These are phyloP conservation scores for Trypanosoma scelopori DNA, from an alignment of 208 protist species.

Conservation along the genomic window DNA sequence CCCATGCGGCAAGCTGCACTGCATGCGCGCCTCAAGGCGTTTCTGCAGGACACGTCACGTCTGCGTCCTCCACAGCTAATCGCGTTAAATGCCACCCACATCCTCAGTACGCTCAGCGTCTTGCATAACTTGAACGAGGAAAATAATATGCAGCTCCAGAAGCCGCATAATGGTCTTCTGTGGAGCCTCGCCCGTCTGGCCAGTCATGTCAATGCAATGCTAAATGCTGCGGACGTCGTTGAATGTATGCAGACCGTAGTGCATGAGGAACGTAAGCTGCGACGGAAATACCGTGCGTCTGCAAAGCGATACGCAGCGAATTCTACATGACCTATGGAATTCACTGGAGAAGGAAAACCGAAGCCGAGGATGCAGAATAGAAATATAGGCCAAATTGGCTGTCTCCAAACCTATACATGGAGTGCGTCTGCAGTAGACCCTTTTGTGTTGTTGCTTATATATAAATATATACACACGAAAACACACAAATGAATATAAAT, in stretches of 20 bases:
- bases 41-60: constrained; percentile 11
- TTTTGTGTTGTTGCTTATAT: too few species aligned
- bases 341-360: too few species aligned
- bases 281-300: constrained; percentile 2
- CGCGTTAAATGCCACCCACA: constrained; percentile 35
- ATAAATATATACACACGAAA: too few species aligned
- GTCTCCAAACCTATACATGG: too few species aligned
- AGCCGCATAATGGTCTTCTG: constrained; percentile 7
- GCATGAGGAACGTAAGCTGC: neutral
- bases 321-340: too few species aligned
- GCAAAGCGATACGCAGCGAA: too few species aligned
- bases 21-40: constrained; percentile 21
- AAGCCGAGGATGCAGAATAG: too few species aligned
- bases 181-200: neutral
- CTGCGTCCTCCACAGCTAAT: constrained; percentile 42
- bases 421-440: too few species aligned
- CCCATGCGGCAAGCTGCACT: neutral
- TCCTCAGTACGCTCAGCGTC: constrained; percentile 30
- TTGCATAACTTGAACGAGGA: constrained; percentile 12
- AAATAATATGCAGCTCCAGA: neutral
- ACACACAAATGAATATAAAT: too few species aligned
- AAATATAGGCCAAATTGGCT: too few species aligned
- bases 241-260: constrained; percentile 9
- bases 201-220: neutral
- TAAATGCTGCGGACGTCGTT: neutral